A percentile compares a stretch with the other conserved stretches of the same genome.
phyloP scores from a whole-genome alignment of 768 basidiomycete genomes.

The Boletus sp. region DNA sequence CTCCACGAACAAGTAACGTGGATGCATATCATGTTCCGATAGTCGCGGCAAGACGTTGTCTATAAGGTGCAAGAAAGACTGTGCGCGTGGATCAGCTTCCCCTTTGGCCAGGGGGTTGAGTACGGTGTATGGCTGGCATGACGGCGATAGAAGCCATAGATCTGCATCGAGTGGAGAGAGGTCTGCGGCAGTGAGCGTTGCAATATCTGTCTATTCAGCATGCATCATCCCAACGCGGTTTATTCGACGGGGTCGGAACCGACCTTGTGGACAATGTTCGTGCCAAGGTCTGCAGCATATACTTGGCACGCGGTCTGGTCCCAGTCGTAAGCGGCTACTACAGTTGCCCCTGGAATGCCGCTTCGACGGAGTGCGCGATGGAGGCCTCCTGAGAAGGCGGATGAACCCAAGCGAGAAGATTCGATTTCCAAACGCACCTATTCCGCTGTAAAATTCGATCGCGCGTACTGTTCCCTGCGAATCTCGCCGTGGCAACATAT shows the following conservation, averaged over 20 bases:
- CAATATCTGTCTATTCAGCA: constrained; percentile 54
- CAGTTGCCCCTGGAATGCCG: constrained; percentile 38
- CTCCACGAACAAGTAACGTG: constrained; percentile 64
- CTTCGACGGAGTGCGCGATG: constrained; percentile 64
- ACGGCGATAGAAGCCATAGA: constrained; percentile 78
- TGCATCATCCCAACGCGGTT: constrained; percentile 5
- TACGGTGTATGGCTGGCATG: constrained; percentile 83
- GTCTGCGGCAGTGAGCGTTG: constrained; percentile 46
- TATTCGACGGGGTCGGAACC: background rate
- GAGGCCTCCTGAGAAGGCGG: constrained; percentile 55
- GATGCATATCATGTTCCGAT: constrained; percentile 43
- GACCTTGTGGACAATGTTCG: constrained; percentile 41
- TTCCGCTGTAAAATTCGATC: constrained; percentile 79
- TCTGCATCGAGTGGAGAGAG: constrained; percentile 51
- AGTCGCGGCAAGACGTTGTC: constrained; percentile 61
- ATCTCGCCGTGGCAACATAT: constrained; percentile 2
- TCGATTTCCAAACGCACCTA: constrained; percentile 46
- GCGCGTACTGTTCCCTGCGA: constrained; percentile 17
- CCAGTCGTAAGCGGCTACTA: constrained; percentile 80
- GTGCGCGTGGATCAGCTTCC: constrained; percentile 67
- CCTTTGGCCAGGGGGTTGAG: constrained; percentile 74
- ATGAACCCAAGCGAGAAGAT: background rate
- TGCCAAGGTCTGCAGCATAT: constrained; percentile 61
- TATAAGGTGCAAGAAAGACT: constrained; percentile 72
- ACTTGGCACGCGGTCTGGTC: constrained; percentile 72